These are phyloP conservation scores for Microsporum canis DNA, from an alignment of 2,329 filamentous ascomycete genomes.

Conservation along the genomic window DNA sequence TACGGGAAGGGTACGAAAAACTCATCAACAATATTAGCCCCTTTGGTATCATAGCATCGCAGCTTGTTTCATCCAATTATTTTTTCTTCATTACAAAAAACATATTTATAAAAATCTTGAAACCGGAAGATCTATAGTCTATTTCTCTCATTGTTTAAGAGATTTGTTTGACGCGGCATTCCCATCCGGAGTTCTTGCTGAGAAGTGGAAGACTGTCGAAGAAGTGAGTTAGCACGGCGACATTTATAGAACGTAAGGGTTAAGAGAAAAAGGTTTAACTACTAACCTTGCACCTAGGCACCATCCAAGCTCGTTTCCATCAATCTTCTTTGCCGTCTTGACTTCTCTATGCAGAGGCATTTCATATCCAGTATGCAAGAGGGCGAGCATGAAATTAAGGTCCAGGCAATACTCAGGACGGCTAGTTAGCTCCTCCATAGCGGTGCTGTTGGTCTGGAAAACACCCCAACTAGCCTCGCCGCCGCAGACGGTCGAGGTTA, in stretches of 20 bases:
- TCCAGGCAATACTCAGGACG: slow-evolving; percentile 89
- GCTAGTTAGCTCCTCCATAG: slow-evolving; percentile 65
- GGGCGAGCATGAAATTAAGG: slow-evolving; percentile 87
- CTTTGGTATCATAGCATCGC: background rate
- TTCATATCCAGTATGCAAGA: slow-evolving; percentile 91
- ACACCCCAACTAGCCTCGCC: slow-evolving; percentile 68
- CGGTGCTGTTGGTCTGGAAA: slow-evolving; percentile 64
- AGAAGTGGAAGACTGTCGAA: slow-evolving; percentile 64
- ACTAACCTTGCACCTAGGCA: slow-evolving; percentile 87
- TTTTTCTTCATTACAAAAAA: background rate
- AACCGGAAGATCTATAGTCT: background rate
- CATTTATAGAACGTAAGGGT: slow-evolving; percentile 5
- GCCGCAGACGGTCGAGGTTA: slow-evolving; percentile 73
- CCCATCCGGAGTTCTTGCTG: slow-evolving; percentile 72
- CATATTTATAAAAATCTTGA: background rate
- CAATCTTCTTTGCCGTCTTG: slow-evolving; percentile 97
- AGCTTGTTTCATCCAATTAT: background rate
- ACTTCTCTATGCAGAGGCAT: slow-evolving; percentile 96
- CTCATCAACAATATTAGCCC: background rate
- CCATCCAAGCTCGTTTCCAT: slow-evolving; percentile 93
- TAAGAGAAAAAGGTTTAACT: background rate
- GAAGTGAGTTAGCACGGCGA: slow-evolving; percentile 27
- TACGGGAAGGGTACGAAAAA: background rate
- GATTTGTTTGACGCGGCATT: slow-evolving; percentile 72
- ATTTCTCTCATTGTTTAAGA: slow-evolving; percentile 34